Base-by-base conservation (phyloP, 306 rosid species). In the Castanopsis chinensis region DNA sequence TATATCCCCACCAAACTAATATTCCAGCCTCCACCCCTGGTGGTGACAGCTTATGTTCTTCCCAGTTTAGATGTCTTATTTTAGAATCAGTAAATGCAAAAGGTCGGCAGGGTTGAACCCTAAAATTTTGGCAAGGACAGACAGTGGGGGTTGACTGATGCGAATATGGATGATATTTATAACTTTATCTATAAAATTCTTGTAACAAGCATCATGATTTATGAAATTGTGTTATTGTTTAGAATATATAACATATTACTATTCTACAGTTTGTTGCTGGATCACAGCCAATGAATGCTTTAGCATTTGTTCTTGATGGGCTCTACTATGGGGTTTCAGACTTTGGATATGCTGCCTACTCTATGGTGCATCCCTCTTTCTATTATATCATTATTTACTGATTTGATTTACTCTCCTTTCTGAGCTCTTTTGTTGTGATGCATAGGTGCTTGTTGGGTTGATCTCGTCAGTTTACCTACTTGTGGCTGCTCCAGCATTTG, bases 251-350 rank as follows among this genome's bases (percentile, higher is more conserved):
- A 86, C 65, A 79, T 55, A 72, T 18, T 55, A 45, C 59, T 33
- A 69, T 3, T 60, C 35, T 74, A 85, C 90, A 96, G 97, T 96
- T 93, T 82, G 94, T 93, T 76, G 98, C 97, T 76, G 99, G 94
- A 77, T 89, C 98, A 80, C 98, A 96, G 80, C 98, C 99, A 15
- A 86, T 96, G 61, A 96, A 93, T 82, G 97, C 99, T 75, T 54
- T 96, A 82, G 97, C 98, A 60, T 96, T 96, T 83, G 98, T 96
- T 83, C 80, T 93, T 52, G 99, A 96, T 59, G 98, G 99, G 59
- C 91, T 95, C 73, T 95, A 93, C 80, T 93, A 93, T 61, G 98
- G 99, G 78, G 97, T 91, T 63, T 93, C 99, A 56, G 99, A 95
- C 92, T 95, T 86, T 51, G 93, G 79, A 84, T 95, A 84, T 53